These are phyloP conservation scores for Cymodocea nodosa DNA, from an alignment of 116 monocot species.

Conservation along the genomic window DNA sequence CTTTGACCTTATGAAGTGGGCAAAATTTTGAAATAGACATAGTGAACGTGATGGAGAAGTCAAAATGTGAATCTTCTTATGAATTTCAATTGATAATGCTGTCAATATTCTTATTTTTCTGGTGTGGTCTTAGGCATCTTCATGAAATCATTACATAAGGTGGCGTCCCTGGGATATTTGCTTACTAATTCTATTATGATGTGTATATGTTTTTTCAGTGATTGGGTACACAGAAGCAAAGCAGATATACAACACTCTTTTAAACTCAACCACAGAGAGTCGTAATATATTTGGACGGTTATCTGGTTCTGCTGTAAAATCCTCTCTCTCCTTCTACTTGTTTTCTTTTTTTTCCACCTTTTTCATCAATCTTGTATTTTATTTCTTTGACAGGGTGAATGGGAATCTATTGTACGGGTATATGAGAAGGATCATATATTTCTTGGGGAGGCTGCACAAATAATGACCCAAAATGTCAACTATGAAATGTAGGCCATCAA, in stretches of 20 bases:
- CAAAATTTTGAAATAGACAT: not conserved
- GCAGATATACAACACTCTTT: slow-evolving; percentile 61
- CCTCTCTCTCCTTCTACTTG: not conserved
- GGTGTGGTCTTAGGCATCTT: not conserved
- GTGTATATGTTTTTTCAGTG: slow-evolving; percentile 20
- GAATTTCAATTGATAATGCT: not conserved
- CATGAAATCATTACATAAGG: not conserved
- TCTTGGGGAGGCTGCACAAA: slow-evolving; percentile 92
- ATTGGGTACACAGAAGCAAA: slow-evolving; percentile 81
- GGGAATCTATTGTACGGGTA: slow-evolving; percentile 67
- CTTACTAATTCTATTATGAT: not conserved
- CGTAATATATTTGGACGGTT: slow-evolving; percentile 93
- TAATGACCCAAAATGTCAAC: slow-evolving; percentile 87
- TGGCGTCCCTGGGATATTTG: not conserved
- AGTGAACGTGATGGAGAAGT: not conserved
- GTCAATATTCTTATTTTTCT: not conserved
- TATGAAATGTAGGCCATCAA: slow-evolving; percentile 75
- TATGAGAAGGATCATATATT: slow-evolving; percentile 94
- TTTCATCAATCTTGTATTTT: slow-evolving; percentile 8
- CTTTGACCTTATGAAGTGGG: no score
- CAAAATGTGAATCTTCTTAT: not conserved
- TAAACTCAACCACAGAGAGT: slow-evolving; percentile 60
- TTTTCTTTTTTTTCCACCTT: not conserved
- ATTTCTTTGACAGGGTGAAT: slow-evolving; percentile 55
- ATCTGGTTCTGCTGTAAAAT: slow-evolving; percentile 82